Conservation (phyloP, 306 rosid genomes). For the Ormosia emarginata region DNA sequence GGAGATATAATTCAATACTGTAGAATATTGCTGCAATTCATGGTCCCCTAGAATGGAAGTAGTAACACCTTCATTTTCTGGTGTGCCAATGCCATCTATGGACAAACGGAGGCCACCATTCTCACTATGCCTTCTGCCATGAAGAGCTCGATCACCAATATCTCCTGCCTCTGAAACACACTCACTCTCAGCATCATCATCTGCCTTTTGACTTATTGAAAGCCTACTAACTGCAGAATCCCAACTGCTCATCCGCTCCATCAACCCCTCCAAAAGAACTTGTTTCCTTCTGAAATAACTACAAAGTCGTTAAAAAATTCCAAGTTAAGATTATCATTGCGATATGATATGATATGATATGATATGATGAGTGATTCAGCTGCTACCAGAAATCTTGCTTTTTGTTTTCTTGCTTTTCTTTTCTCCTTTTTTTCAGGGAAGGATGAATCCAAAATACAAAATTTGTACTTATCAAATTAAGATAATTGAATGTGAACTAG, state of each 20-base stretch:
- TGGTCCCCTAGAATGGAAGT: conserved; percentile 24
- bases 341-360: too few species aligned
- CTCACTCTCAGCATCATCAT: conserved; percentile 38
- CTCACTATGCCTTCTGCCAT: conserved; percentile 34
- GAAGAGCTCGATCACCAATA: conserved; percentile 59
- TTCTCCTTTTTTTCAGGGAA: background rate
- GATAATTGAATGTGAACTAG: background rate
- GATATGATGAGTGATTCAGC: too few species aligned
- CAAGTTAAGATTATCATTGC: too few species aligned
- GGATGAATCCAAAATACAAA: background rate
- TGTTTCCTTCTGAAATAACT: conserved; percentile 2
- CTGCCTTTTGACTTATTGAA: conserved; percentile 29
- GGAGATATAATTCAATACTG: background rate
- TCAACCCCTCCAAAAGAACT: conserved; percentile 19
- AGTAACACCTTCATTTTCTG: conserved; percentile 25
- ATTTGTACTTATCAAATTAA: background rate
- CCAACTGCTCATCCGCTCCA: conserved; percentile 37
- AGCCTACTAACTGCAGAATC: conserved; percentile 38
- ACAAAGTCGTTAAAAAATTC: too few species aligned
- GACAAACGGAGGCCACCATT: conserved; percentile 29
- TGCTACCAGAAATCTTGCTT: background rate
- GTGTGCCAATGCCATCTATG: background rate
- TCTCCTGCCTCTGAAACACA: conserved; percentile 61
- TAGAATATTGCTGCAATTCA: background rate
- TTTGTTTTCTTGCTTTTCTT: background rate